Conservation (phyloP, 306 rosid genomes). For the Dalbergia cochinchinensis region DNA sequence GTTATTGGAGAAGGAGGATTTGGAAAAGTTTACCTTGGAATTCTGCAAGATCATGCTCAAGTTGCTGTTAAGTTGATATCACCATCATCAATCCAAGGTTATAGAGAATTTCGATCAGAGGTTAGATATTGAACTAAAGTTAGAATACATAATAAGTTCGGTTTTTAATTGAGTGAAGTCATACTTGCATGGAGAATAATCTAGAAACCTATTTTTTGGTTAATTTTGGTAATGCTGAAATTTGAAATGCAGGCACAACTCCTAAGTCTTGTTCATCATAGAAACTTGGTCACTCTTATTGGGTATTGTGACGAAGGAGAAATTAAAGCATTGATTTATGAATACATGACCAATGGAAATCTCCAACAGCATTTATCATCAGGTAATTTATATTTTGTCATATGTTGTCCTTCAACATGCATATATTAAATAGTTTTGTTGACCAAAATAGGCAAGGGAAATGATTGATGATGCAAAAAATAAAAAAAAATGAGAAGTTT, state of each 20-base stretch:
- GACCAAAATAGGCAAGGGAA: too few species aligned
- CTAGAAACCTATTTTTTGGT: too few species aligned
- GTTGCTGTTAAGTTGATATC: conserved; percentile 64
- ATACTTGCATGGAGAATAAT: not conserved
- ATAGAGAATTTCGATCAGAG: conserved; percentile 52
- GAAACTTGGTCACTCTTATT: conserved; percentile 43
- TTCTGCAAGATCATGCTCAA: conserved; percentile 36
- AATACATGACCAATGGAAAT: conserved; percentile 46
- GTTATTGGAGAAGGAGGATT: conserved; percentile 62
- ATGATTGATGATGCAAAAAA: too few species aligned
- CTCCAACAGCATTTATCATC: conserved; percentile 24
- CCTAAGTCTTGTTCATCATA: conserved; percentile 38
- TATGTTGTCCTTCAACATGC: too few species aligned
- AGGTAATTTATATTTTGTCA: conserved; percentile 17
- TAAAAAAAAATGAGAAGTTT: too few species aligned
- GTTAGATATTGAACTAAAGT: conserved; percentile 4
- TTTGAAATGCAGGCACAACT: conserved; percentile 35
- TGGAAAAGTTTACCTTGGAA: conserved; percentile 55
- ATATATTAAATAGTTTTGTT: too few species aligned
- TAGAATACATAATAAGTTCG: not conserved
- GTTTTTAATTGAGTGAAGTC: not conserved
- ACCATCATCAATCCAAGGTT: conserved; percentile 52
- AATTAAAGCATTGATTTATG: conserved; percentile 37
- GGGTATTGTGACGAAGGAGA: conserved; percentile 46
- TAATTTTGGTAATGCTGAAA: not conserved